Conservation (phyloP, 768 basidiomycete genomes). For the Strobilomyces echinocephalus region DNA sequence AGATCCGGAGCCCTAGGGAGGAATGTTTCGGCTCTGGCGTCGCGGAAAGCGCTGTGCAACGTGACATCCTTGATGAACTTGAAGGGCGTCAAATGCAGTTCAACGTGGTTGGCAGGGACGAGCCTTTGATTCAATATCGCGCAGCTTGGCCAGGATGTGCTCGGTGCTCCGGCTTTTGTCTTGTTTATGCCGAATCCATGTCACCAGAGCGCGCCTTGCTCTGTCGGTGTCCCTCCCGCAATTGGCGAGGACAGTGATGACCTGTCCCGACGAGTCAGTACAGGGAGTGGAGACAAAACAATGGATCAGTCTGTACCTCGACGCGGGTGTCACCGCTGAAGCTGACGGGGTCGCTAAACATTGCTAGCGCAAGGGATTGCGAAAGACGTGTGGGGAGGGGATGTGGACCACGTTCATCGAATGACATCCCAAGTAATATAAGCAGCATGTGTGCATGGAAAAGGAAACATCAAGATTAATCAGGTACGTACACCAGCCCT, state of each 20-base stretch:
- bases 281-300: neutral
- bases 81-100: neutral
- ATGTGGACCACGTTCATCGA: neutral
- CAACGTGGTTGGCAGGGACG: neutral
- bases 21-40: conserved; percentile 29
- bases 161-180: conserved; percentile 26
- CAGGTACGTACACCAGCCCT: conserved; percentile 14
- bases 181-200: conserved; percentile 29
- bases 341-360: conserved; percentile 25
- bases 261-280: conserved; percentile 15
- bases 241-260: conserved; percentile 31
- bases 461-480: conserved; percentile 10
- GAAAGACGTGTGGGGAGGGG: neutral
- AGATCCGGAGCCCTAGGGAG: conserved; percentile 25
- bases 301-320: conserved; percentile 17
- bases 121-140: conserved; percentile 28
- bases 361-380: neutral
- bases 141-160: conserved; percentile 27
- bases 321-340: conserved; percentile 28
- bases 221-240: conserved; percentile 27
- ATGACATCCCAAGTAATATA: conserved; percentile 9
- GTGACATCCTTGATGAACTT: conserved; percentile 30
- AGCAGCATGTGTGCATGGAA: neutral
- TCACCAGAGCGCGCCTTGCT: conserved; percentile 27
- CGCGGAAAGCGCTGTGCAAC: conserved; percentile 29